Percentiles rank a stretch among this genome's conserved stretches.
Conservation (phyloP, 768 basidiomycete genomes). For the Phylloporus rhodoxanthus region DNA sequence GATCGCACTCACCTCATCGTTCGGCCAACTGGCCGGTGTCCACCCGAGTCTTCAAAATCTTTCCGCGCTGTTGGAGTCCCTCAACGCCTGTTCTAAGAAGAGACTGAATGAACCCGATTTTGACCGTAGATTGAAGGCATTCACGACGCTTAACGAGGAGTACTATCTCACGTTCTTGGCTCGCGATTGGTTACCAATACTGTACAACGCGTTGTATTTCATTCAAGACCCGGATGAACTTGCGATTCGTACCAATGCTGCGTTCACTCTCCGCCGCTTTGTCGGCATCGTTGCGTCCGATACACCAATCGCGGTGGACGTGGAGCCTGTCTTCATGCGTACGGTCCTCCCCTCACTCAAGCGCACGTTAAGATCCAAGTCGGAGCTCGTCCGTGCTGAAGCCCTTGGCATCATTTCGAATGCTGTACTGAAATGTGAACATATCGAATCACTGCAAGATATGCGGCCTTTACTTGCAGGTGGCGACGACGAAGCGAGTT, state of each 20-base stretch:
- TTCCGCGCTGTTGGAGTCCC: slow-evolving; percentile 50
- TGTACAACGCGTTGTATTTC: slow-evolving; percentile 79
- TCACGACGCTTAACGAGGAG: slow-evolving; percentile 66
- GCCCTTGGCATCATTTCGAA: slow-evolving; percentile 72
- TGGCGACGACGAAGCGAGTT: slow-evolving; percentile 91
- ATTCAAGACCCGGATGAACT: slow-evolving; percentile 88
- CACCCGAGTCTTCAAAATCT: slow-evolving; percentile 42
- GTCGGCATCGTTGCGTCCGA: slow-evolving; percentile 48
- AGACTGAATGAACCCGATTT: slow-evolving; percentile 92
- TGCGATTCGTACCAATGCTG: slow-evolving; percentile 76
- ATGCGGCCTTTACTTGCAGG: slow-evolving; percentile 75
- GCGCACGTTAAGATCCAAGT: slow-evolving; percentile 70
- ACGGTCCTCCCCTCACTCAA: slow-evolving; percentile 74
- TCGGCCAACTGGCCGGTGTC: slow-evolving; percentile 43
- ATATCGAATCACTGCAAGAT: slow-evolving; percentile 61
- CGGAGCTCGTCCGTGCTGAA: slow-evolving; percentile 84
- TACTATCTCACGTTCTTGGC: slow-evolving; percentile 45
- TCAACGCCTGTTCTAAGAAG: slow-evolving; percentile 83
- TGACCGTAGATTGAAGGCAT: slow-evolving; percentile 74
- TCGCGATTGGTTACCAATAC: slow-evolving; percentile 71
- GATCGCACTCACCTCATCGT: slow-evolving; percentile 59
- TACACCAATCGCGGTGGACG: slow-evolving; percentile 33
- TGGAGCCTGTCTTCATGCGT: slow-evolving; percentile 52
- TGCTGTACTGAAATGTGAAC: slow-evolving; percentile 59
- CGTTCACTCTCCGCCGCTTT: slow-evolving; percentile 71